Base-by-base conservation (phyloP, 495 filamentous ascomycete species). In the Podospora pseudoanserina region DNA sequence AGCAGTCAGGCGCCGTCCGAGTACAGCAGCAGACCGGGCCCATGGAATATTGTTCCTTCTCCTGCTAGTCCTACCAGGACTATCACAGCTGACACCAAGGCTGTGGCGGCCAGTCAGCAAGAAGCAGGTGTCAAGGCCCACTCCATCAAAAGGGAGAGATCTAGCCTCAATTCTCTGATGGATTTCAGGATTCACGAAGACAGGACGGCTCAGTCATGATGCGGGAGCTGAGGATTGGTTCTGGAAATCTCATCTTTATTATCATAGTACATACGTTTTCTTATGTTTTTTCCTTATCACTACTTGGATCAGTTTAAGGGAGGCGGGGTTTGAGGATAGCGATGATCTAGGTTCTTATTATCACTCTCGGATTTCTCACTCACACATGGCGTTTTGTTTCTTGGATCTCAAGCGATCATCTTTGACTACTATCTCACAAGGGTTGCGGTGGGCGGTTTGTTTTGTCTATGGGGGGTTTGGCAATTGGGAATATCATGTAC, bases 1-100 rank as follows among this genome's bases (percentile, higher is more conserved):
- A 68, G 68, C 20, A 74, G 74, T 28, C 70, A 77, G 70, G 69
- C 75, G 62, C 75, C 75, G 28, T 76, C 74, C 59, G 75, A 77
- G 63, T 77, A 77, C 54, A 70, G 70, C 19, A 77, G 75, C n/a
- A 70, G 66, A 58, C 66, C 68, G 53, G 58, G 66, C 19, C 53
- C 70, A 15, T 67, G 73, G 68, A 58, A 65, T 62, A 19, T 65
- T 26, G 20, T 71, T 11, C 26, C 63, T 9, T 23, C 20, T 53
- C 39, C 20, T 60, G 16, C 39, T 0, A 53, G 9, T 5, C 15
- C 9, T 20, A 44, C n/a, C 19, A 57, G 11, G 18, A 58, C 3
- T 60, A 39, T 5, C 32, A 54, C 32, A 23, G 15, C 7, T 34
- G 30, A 15, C 23, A 19, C 4, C n/a, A 16, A 2, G 18, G 57